These are phyloP conservation scores for Calonectria montana DNA, from an alignment of 2,329 filamentous ascomycete genomes.

Conservation along the genomic window DNA sequence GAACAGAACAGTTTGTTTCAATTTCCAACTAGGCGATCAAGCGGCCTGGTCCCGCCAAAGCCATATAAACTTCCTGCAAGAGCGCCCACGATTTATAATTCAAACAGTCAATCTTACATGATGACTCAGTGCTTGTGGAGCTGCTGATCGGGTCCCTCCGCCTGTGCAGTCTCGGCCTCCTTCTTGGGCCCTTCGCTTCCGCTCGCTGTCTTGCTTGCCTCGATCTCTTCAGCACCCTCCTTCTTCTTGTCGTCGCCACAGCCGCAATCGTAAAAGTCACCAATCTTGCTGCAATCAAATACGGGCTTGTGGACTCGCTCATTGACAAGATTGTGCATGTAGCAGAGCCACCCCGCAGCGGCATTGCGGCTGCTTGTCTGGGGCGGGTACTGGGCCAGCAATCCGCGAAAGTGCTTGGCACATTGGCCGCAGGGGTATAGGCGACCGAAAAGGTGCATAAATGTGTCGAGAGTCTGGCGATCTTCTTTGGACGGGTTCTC, in stretches of 20 bases:
- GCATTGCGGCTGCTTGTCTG: slow-evolving; percentile 73
- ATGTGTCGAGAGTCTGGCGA: slow-evolving; percentile 70
- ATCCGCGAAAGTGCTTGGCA: slow-evolving; percentile 72
- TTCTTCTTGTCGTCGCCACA: slow-evolving; percentile 70
- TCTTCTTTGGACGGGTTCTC: slow-evolving; percentile 73
- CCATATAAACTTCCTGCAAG: slow-evolving; percentile 11
- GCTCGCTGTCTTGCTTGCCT: background rate
- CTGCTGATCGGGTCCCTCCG: slow-evolving; percentile 28
- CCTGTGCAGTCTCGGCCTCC: slow-evolving; percentile 36
- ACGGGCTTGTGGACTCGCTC: slow-evolving; percentile 69
- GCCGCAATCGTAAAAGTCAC: slow-evolving; percentile 78
- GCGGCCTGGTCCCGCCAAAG: slow-evolving; percentile 39
- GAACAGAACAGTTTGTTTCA: slow-evolving; percentile 18
- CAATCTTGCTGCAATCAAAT: slow-evolving; percentile 76
- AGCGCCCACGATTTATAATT: slow-evolving; percentile 10
- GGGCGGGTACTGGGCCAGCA: slow-evolving; percentile 72
- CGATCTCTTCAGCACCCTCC: slow-evolving; percentile 30
- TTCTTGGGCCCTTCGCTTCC: slow-evolving; percentile 36
- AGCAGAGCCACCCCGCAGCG: slow-evolving; percentile 76
- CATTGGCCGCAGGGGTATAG: slow-evolving; percentile 79
- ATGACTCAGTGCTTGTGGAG: slow-evolving; percentile 33
- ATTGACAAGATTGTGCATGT: slow-evolving; percentile 76
- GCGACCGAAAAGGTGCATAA: slow-evolving; percentile 74
- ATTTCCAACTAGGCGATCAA: slow-evolving; percentile 1
- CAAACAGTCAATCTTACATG: slow-evolving; percentile 22